Percentiles rank a stretch among this genome's conserved stretches.
These are phyloP conservation scores for Plasmopara muralis DNA, from an alignment of 352 stramenopile species.

Conservation along the genomic window DNA sequence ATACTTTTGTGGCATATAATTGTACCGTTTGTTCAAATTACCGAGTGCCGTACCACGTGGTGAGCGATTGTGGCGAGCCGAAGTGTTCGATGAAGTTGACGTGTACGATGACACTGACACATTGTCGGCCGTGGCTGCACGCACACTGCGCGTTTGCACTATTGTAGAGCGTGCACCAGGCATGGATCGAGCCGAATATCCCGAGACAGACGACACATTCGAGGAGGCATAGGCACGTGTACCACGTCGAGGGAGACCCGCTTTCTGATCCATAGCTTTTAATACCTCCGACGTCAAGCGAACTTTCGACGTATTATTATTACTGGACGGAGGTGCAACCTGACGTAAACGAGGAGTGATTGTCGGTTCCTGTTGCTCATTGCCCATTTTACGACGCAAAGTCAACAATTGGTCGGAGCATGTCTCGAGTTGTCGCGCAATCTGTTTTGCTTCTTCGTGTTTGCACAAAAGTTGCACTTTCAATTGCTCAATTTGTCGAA, in stretches of 20 bases:
- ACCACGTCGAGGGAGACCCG: slow-evolving; percentile 38
- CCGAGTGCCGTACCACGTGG: slow-evolving; percentile 38
- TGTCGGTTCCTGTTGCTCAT: slow-evolving; percentile 14
- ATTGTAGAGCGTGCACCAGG: slow-evolving; percentile 21
- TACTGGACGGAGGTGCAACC: slow-evolving; percentile 9
- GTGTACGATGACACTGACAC: slow-evolving; percentile 54
- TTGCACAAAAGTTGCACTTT: slow-evolving; percentile 63
- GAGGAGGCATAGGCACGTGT: slow-evolving; percentile 46
- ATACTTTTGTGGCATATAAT: slow-evolving; percentile 63
- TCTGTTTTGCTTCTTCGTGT: slow-evolving; percentile 71
- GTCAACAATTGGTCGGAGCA: slow-evolving; percentile 47
- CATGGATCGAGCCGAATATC: slow-evolving; percentile 45
- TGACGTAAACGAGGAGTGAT: slow-evolving; percentile 8
- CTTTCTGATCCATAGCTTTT: slow-evolving; percentile 51
- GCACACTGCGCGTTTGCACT: slow-evolving; percentile 30
- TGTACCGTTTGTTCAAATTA: slow-evolving; percentile 59
- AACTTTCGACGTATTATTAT: slow-evolving; percentile 28
- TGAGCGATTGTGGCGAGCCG: slow-evolving; percentile 21
- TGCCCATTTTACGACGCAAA: slow-evolving; percentile 18
- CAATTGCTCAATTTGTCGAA: slow-evolving; percentile 61
- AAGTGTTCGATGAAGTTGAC: slow-evolving; percentile 40
- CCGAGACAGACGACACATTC: slow-evolving; percentile 59
- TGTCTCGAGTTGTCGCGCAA: slow-evolving; percentile 45
- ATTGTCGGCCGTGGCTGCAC: slow-evolving; percentile 33
- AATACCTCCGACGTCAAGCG: slow-evolving; percentile 50